Conservation (phyloP, 2,329 filamentous ascomycete genomes). For the Phaeosphaeriaceae sp. region DNA sequence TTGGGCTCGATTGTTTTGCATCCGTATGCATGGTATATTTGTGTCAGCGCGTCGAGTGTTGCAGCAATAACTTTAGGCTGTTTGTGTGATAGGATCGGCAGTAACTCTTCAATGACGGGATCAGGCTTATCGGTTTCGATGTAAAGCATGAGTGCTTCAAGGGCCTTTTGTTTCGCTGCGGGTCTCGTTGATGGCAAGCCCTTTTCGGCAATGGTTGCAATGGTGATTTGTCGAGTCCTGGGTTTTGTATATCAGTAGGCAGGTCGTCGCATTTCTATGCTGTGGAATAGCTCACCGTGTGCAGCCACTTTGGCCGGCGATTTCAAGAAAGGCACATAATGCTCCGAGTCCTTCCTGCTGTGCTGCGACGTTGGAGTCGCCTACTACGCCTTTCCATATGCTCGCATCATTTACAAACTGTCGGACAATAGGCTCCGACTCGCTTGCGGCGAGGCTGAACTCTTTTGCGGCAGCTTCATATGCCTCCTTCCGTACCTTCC, state of each 20-base stretch:
- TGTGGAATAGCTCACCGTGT: slow-evolving; percentile 60
- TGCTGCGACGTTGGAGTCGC: slow-evolving; percentile 94
- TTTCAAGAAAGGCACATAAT: slow-evolving; percentile 91
- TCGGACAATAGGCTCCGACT: slow-evolving; percentile 82
- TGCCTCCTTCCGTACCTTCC: slow-evolving; percentile 95
- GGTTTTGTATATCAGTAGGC: slow-evolving; percentile 22
- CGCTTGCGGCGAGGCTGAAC: slow-evolving; percentile 84
- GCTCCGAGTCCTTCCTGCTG: slow-evolving; percentile 91
- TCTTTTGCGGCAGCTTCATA: slow-evolving; percentile 92
- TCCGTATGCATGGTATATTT: slow-evolving; percentile 91
- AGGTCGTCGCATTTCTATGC: not conserved
- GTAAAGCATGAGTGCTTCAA: slow-evolving; percentile 87
- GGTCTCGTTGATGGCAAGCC: slow-evolving; percentile 86
- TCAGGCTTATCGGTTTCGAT: slow-evolving; percentile 87
- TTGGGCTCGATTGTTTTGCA: slow-evolving; percentile 95
- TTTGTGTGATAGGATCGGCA: slow-evolving; percentile 84
- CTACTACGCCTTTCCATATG: slow-evolving; percentile 90
- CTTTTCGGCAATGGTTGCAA: slow-evolving; percentile 87
- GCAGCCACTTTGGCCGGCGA: slow-evolving; percentile 80
- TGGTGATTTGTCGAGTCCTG: slow-evolving; percentile 76
- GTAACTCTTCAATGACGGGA: slow-evolving; percentile 87
- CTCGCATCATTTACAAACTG: slow-evolving; percentile 85
- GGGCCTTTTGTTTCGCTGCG: slow-evolving; percentile 83
- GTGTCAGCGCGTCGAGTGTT: slow-evolving; percentile 76
- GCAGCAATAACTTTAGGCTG: slow-evolving; percentile 86